Base-by-base conservation (phyloP, 1,139 yeast genomes). In the Pichia sp. region DNA sequence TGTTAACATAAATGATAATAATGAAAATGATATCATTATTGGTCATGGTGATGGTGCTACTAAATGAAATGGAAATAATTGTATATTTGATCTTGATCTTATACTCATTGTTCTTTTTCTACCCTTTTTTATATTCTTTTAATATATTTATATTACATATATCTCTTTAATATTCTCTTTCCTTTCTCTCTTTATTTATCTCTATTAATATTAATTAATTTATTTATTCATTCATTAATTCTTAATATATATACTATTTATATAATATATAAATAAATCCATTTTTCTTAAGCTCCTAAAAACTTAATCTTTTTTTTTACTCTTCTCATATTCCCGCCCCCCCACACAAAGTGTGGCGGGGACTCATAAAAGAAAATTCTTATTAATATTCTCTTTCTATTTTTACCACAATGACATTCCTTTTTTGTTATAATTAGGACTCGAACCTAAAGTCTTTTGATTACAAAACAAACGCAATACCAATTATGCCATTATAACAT, bases 21-120 rank as follows among this genome's bases (percentile, higher is more conserved):
- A 57, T 41, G 62, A 59, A 52, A 61, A 51, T 54, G 62, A 59
- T 47, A 57, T 50, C 51, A 54, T 41, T 47, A 58, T 45, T 30
- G 63, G 63, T 61, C 63, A 61, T 23, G 63, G 63, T 51, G 62
- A 60, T 45, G 59, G 56, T n/a, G 55, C 52, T 43, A 61, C 64
- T 55, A 60, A 56, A 55, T 61, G 64, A 49, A 59, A 61, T 13
- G 64, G 64, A 52, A 59, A 59, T 54, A 54, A 51, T 57, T 59
- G 62, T 52, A 57, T 57, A 51, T 59, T 56, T 51, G 56, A 52
- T 58, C 58, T 51, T 52, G 54, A 53, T 48, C 26, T 51, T 41
- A 45, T 54, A 50, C 31, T 45, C 54, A 53, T 55, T 38, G 42
- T 10, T 46, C 48, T 47, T 34, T 36, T 23, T 32, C 16, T 23